Conservation (phyloP, 2,329 filamentous ascomycete genomes). For the Claviceps spartinae region DNA sequence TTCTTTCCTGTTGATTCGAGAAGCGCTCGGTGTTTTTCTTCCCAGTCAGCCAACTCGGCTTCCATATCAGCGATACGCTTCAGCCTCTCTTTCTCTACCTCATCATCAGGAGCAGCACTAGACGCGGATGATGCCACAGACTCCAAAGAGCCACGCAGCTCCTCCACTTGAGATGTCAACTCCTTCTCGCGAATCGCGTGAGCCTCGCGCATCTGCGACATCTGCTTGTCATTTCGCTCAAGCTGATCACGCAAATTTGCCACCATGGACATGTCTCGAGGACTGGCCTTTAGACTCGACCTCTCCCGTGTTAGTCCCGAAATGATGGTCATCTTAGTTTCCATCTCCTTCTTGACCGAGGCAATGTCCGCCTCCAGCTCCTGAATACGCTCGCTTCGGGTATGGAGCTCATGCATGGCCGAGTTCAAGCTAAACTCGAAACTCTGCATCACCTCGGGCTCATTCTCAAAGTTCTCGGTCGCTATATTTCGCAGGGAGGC, state of each 20-base stretch:
- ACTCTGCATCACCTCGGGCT: constrained; percentile 76
- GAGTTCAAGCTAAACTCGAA: constrained; percentile 87
- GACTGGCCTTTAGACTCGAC: constrained; percentile 70
- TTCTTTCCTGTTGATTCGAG: constrained; percentile 58
- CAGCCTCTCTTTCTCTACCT: constrained; percentile 18
- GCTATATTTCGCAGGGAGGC: constrained; percentile 82
- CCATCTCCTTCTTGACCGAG: constrained; percentile 86
- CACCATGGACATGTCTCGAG: constrained; percentile 84
- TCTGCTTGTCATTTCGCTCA: constrained; percentile 70
- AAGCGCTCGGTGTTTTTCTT: constrained; percentile 58
- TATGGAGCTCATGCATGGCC: constrained; percentile 83
- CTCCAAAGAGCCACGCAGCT: constrained; percentile 44
- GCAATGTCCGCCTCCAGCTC: constrained; percentile 76
- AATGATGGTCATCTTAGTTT: constrained; percentile 91
- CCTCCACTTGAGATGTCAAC: constrained; percentile 56
- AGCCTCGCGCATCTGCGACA: constrained; percentile 57
- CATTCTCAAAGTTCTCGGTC: constrained; percentile 66
- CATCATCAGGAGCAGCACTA: constrained; percentile 12
- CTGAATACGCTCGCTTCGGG: constrained; percentile 77
- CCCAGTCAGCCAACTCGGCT: constrained; percentile 59
- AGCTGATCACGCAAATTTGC: constrained; percentile 79
- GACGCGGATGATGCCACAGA: constrained; percentile 10
- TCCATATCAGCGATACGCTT: constrained; percentile 52
- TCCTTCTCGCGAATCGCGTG: constrained; percentile 65
- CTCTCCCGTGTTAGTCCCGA: constrained; percentile 85